These are phyloP conservation scores for Paramyrothecium roridum DNA, from an alignment of 2,329 filamentous ascomycete species.

Conservation along the genomic window DNA sequence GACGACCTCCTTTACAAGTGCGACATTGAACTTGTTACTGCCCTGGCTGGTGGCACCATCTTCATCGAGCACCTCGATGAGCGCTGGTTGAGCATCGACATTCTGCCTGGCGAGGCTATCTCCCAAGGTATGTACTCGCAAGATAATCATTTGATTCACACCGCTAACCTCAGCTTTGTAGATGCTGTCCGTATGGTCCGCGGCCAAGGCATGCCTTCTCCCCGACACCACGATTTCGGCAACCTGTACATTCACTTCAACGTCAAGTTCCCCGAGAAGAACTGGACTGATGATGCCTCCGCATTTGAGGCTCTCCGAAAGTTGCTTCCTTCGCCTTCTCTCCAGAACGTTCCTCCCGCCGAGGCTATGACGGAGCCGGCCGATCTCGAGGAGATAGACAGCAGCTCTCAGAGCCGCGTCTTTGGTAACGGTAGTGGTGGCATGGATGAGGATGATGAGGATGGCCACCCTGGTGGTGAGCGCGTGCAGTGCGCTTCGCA, in stretches of 20 bases:
- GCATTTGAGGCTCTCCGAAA: slow-evolving; percentile 78
- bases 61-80: slow-evolving; percentile 97
- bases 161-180: slow-evolving; percentile 33
- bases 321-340: slow-evolving; percentile 70
- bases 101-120: slow-evolving; percentile 92
- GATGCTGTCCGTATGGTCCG: slow-evolving; percentile 91
- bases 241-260: slow-evolving; percentile 98
- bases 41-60: slow-evolving; percentile 85
- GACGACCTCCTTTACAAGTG: slow-evolving; percentile 95
- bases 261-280: slow-evolving; percentile 90
- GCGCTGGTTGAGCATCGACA: slow-evolving; percentile 90
- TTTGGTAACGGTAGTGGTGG: slow-evolving; percentile 57
- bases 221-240: slow-evolving; percentile 89
- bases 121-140: slow-evolving; percentile 67
- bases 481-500: slow-evolving; percentile 85
- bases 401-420: slow-evolving; percentile 59
- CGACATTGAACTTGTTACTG: slow-evolving; percentile 93
- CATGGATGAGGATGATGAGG: slow-evolving; percentile 76
- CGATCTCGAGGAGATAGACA: slow-evolving; percentile 81
- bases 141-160: not conserved
- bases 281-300: slow-evolving; percentile 62
- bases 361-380: slow-evolving; percentile 93
- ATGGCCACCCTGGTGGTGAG: slow-evolving; percentile 71
- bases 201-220: slow-evolving; percentile 96
- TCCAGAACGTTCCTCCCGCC: slow-evolving; percentile 64